Evolutionary conservation across 306 rosid species (phyloP), one percentile per base, ranked within the genome.

Genomic region (Senna siamea): DNA sequence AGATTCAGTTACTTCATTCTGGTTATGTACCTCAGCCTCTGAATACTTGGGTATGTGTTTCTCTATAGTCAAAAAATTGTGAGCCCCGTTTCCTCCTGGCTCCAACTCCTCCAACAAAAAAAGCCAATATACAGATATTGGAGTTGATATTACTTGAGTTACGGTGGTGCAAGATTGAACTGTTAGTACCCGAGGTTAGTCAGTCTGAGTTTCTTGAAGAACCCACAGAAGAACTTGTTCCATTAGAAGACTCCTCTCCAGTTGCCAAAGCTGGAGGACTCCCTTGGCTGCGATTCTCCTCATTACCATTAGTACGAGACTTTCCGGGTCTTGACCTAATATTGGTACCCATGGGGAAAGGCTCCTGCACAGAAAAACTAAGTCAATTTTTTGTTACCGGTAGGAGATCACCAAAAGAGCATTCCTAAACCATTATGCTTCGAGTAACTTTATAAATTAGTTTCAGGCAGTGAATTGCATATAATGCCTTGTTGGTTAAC

Each of bases 341-440:
- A 72, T 81, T 84, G 69, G 75, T 66, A 22, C 95, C 97, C 91
- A 91, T 82, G 66, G 97, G 97, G 61, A 91, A 91, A 62, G 97
- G 97, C 77, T 91, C 95, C 97, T 91, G 80, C 72, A 71, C 55
- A 54, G 46, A 62, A 58, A 81, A 78, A 56, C 47, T 4, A 22
- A 18, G 59, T 58, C 75, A 74, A 56, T 71, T 44, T 71, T 44
- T 55, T 56, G 28, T 53, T 40, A 19, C 9, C 8, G 13, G 74
- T 17, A 48, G 62, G 55, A 32, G 30, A 47, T 67, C 67, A 76
- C 59, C 48, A 68, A 14, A 68, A 67, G 47, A 76, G 26, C n/a
- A 14, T 59, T 15, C 66, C 44, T 57, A 63, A 71, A 81, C 37
- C 37, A 56, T 80, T 12, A 68, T 51, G 44, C 17, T 40, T 32